A percentile compares a stretch with the other conserved stretches of the same genome.
Evolutionary conservation across 2,329 filamentous ascomycete species (phyloP).

Genomic region (Emericellopsis cladophorae): DNA sequence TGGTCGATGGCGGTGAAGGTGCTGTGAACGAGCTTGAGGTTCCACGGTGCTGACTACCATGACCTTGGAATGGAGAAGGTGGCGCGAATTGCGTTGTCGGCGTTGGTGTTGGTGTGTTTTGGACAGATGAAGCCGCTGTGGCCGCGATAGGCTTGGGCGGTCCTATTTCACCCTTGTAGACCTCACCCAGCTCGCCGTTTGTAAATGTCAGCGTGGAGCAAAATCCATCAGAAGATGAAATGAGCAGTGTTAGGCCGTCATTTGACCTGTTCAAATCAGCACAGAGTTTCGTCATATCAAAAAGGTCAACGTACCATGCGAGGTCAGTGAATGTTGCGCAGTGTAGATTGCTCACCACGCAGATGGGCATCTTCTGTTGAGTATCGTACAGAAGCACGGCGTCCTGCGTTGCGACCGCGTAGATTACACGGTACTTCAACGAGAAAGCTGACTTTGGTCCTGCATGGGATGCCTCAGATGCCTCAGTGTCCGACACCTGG

Average conservation of each 20-base stretch:
- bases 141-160: slow-evolving; percentile 23
- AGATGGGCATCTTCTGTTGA: slow-evolving; percentile 86
- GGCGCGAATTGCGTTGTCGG: slow-evolving; percentile 52
- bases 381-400: slow-evolving; percentile 93
- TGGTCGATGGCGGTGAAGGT: slow-evolving; percentile 40
- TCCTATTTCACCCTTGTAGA: slow-evolving; percentile 59
- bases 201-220: slow-evolving; percentile 84
- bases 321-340: slow-evolving; percentile 96
- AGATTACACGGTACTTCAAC: slow-evolving; percentile 85
- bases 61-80: slow-evolving; percentile 42
- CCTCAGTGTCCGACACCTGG: slow-evolving; percentile 23
- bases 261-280: slow-evolving; percentile 28
- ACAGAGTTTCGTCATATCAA: not conserved
- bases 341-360: slow-evolving; percentile 91
- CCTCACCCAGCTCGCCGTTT: slow-evolving; percentile 71
- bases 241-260: slow-evolving; percentile 52
- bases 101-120: slow-evolving; percentile 59
- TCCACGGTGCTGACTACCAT: slow-evolving; percentile 38
- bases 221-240: slow-evolving; percentile 97
- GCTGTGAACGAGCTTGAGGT: slow-evolving; percentile 45
- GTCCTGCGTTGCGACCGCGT: slow-evolving; percentile 94
- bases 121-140: slow-evolving; percentile 33
- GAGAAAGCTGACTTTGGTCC: slow-evolving; percentile 63
- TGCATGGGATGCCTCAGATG: slow-evolving; percentile 34
- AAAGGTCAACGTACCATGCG: slow-evolving; percentile 57